Base-by-base conservation (phyloP, 1,139 yeast genomes). In the Entelexis sorbosivorans region DNA sequence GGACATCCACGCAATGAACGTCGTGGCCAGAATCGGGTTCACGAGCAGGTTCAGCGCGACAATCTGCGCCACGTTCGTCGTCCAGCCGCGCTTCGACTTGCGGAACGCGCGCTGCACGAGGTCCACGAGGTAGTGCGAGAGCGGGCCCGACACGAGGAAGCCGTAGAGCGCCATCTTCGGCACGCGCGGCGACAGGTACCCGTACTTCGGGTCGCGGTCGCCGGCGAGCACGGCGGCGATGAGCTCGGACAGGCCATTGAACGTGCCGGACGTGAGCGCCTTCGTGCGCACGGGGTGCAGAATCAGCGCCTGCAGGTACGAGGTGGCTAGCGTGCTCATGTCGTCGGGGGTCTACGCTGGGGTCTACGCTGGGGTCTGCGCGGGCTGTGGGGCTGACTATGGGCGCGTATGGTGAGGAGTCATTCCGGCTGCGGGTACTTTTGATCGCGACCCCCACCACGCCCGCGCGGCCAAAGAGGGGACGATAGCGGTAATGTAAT, bases 91-190 rank as follows among this genome's bases (percentile, higher is more conserved):
- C 56, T 60, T 60, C 24, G 46, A 14, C 35, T 67, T 66, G 42
- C 59, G 55, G 62, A 68, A 69, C 14, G 69, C 67, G 16, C 56
- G 55, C 57, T 69, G 73, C 35, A 69, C 61, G 22, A 60, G 59
- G 44, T 59, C 56, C 8, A 67, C 60, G 22, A 69, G 63, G 55
- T 64, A 77, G 65, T 87, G 95, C 24, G 85, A 73, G 43, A 84
- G 69, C 6, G 96, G 95, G 0, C 95, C 84, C 29, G 79, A 75
- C 28, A 87, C 73, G 20, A 76, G 65, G 46, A 79, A 73, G 0
- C 95, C 94, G 64, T 82, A 87, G 7, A 83, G 61, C 8, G 84
- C 79, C 86, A 87, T 81, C 55, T 76, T 73, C 31, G 78, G 69
- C 50, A 81, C 75, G 59, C 79, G 77, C 7, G 66, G 55, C 24